These are phyloP conservation scores for Plectosphaerella plurivora DNA, from an alignment of 2,329 filamentous ascomycete genomes.

Conservation along the genomic window DNA sequence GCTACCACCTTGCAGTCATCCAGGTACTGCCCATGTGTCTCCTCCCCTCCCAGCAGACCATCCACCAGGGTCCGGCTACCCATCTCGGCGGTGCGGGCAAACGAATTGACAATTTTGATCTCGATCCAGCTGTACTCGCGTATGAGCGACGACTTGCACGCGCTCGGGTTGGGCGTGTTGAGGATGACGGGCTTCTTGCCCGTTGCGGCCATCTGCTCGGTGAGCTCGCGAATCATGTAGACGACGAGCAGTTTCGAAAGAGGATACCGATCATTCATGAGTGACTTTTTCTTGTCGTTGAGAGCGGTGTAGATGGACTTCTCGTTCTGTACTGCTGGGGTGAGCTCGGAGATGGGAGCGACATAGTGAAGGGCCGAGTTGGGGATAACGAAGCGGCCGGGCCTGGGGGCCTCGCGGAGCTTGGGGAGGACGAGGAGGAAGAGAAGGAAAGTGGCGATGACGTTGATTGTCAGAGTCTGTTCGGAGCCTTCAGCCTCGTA, in stretches of 20 bases:
- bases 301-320: no score
- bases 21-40: no score
- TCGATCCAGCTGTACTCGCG: no score
- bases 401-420: constrained; percentile 18
- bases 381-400: not conserved
- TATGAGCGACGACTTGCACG: constrained; percentile 25
- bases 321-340: constrained; percentile 1
- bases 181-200: constrained; percentile 19
- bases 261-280: constrained; percentile 23
- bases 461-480: constrained; percentile 37
- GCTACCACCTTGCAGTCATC: no score
- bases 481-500: constrained; percentile 32
- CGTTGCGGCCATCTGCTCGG: constrained; percentile 4
- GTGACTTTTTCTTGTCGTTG: constrained; percentile 9
- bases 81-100: no score
- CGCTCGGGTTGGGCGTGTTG: constrained; percentile 36
- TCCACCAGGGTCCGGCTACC: no score
- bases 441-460: constrained; percentile 38
- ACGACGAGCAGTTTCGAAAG: constrained; percentile 26
- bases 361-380: constrained; percentile 20
- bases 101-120: no score
- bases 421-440: constrained; percentile 34
- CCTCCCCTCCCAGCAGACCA: no score
- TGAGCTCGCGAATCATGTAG: constrained; percentile 24
- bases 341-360: constrained; percentile 17